Base-by-base conservation (phyloP, 1,284 basidiomycete species). In the Rhizoctonia solani region DNA sequence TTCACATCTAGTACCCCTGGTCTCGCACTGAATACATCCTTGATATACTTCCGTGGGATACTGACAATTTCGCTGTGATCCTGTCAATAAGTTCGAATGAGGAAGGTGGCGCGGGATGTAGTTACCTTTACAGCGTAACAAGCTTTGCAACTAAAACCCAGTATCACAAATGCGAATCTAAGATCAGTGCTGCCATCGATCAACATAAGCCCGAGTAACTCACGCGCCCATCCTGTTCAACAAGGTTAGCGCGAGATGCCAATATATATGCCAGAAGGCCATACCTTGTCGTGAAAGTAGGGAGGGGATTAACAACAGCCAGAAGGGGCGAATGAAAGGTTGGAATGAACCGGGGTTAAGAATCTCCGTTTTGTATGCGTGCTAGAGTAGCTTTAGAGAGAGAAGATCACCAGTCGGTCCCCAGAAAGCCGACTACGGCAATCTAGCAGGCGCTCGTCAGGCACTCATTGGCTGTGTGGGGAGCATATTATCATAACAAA, bases 321-420 rank as follows among this genome's bases (percentile, higher is more conserved):
- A 27, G 23, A 30, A 14, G 19, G 27, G 42, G 42, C 54, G 54
- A 14, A 58, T 46, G 55, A 27, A 42, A 42, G 55, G 39, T 42
- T 46, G 30, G 29, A n/a, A 46, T 30, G 23, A 47, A 32, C 42
- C 54, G 54, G 55, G 27, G 58, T 29, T 61, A 14, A 4, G 19
- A 39, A 61, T 32, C 58, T 50, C 58, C 58, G 58, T 30, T 61
- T 61, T 61, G 58, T 61, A 61, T 27, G 50, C 50, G 50, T 16
- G 21, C 21, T 32, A 32, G 32, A 27, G 29, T 21, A 34, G 32
- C 11, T 34, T 4, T 34, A 34, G 32, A 34, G 4, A 34, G 50
- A 4, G 13, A 16, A 37, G 25, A 29, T 53, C 29, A 2, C 14
- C n/a, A 4, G n/a, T 34, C 58, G 58, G 58, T n/a, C 47, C 21